Percentiles rank a stretch among this genome's conserved stretches.
Evolutionary conservation across 305 asterid species (phyloP).

Genomic region (Rubia balearica): DNA sequence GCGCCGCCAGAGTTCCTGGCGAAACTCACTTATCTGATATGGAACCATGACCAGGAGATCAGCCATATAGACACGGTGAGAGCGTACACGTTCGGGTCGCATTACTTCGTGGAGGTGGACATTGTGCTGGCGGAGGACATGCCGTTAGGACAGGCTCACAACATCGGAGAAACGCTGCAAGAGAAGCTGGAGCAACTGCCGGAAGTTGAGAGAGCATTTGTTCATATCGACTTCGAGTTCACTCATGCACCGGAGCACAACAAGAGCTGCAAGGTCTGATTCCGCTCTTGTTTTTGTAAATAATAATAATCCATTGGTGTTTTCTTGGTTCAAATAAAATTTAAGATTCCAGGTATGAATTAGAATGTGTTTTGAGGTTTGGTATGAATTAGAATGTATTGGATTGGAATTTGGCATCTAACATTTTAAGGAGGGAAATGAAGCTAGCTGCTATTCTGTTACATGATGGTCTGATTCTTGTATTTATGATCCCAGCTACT

Average conservation of each 20-base stretch:
- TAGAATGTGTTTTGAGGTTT: too few species aligned
- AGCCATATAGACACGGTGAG: conserved; percentile 36
- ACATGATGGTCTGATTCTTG: too few species aligned
- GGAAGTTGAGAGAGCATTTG: conserved; percentile 36
- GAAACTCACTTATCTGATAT: conserved; percentile 69
- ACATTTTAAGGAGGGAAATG: too few species aligned
- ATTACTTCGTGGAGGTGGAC: conserved; percentile 40
- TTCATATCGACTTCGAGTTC: conserved; percentile 34
- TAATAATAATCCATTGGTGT: neutral
- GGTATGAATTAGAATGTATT: too few species aligned
- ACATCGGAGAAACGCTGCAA: conserved; percentile 36
- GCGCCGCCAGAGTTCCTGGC: conserved; percentile 89
- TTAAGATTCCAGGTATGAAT: too few species aligned
- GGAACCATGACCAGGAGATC: conserved; percentile 60
- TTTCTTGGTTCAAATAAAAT: too few species aligned
- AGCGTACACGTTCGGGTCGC: conserved; percentile 31
- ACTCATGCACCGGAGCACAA: conserved; percentile 34
- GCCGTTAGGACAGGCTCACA: conserved; percentile 28
- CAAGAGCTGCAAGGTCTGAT: conserved; percentile 9
- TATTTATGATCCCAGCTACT: too few species aligned
- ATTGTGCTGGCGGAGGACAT: conserved; percentile 33
- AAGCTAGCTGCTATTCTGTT: too few species aligned
- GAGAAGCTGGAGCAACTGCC: conserved; percentile 37
- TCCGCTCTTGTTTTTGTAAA: neutral
- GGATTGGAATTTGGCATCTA: too few species aligned